Evolutionary conservation across 495 filamentous ascomycete genomes (phyloP).

Genomic region (Aspergillus baeticus): DNA sequence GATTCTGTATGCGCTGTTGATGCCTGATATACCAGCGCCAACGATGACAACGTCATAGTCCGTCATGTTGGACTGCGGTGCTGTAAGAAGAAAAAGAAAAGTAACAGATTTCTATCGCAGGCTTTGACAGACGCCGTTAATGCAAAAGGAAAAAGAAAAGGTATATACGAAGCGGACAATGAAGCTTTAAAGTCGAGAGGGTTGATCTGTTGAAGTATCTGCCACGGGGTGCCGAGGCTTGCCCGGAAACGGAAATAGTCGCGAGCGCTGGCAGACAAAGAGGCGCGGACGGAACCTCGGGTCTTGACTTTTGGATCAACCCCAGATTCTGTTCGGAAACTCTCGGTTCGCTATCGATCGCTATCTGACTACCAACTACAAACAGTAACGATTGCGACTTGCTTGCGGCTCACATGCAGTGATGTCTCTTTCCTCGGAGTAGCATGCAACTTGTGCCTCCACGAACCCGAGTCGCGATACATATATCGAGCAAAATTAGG

Average conservation of each 20-base stretch:
- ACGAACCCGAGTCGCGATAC: too few species aligned
- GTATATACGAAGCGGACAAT: neutral
- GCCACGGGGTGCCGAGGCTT: slow-evolving; percentile 36
- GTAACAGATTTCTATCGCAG: too few species aligned
- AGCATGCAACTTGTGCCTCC: too few species aligned
- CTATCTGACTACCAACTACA: neutral
- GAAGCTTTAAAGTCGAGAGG: neutral
- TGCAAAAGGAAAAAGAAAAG: too few species aligned
- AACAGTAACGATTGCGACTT: slow-evolving; percentile 18
- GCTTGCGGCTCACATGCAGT: slow-evolving; percentile 8
- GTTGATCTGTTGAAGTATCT: too few species aligned
- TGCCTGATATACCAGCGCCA: slow-evolving; percentile 73
- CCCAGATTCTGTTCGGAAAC: neutral
- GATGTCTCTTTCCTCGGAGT: slow-evolving; percentile 21
- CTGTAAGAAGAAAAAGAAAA: neutral
- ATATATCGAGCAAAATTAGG: neutral
- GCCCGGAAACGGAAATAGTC: slow-evolving; percentile 8
- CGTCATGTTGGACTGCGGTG: neutral
- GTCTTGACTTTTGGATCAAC: neutral
- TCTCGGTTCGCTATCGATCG: neutral
- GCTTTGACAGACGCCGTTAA: too few species aligned
- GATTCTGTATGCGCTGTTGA: slow-evolving; percentile 71
- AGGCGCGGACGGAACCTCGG: too few species aligned
- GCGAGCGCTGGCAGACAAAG: slow-evolving; percentile 5
- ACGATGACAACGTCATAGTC: slow-evolving; percentile 64